Evolutionary conservation across 2,329 filamentous ascomycete genomes (phyloP), one percentile per base, ranked within the genome.

Genomic region (Podosphaera xanthii): DNA sequence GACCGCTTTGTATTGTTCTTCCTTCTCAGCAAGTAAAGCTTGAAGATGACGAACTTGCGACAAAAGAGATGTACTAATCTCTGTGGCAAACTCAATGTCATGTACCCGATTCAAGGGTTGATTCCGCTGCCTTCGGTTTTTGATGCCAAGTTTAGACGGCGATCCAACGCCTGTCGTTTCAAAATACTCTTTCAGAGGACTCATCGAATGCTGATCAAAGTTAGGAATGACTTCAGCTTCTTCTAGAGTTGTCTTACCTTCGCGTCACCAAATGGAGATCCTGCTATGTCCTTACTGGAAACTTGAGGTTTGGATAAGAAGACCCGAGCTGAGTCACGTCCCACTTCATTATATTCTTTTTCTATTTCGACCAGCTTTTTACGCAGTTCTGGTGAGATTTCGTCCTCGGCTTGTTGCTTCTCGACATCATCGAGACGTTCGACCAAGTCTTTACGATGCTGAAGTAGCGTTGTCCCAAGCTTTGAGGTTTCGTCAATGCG

Each of bases 11-110:
- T 96, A 74, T 54, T 87, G 78, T 58, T 95, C 90, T 63, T 98
- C 92, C 64, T 88, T 86, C 72, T 97, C 89, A 0, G 84, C 79
- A 9, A 98, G 77, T 14, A 94, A 76, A 2, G 83, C 78, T 70
- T 98, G 92, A 59, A 98, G 73, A 68, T 92, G 89, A 62, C 92
- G 84, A 57, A 98, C 86, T 72, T 97, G 92, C n/a, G 86, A 83
- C 58, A 98, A 83, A 58, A 98, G 76, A 1, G 89, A 95, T 4
- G 88, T 95, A 68, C 89, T 96, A 67, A 98, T 96, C 69, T 98
- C 91, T 57, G 92, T 90, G n/a, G 91, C 92, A 68, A 98, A 94
- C 66, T 96, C 89, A 68, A 98, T 94, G 68, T 98, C 92, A 69
- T 97, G 89, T 10, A 94, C 84, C 58, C 90, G 83, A 68, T 83